Evolutionary conservation across 768 basidiomycete species (phyloP).

Genomic region (Lyophyllum semitale): DNA sequence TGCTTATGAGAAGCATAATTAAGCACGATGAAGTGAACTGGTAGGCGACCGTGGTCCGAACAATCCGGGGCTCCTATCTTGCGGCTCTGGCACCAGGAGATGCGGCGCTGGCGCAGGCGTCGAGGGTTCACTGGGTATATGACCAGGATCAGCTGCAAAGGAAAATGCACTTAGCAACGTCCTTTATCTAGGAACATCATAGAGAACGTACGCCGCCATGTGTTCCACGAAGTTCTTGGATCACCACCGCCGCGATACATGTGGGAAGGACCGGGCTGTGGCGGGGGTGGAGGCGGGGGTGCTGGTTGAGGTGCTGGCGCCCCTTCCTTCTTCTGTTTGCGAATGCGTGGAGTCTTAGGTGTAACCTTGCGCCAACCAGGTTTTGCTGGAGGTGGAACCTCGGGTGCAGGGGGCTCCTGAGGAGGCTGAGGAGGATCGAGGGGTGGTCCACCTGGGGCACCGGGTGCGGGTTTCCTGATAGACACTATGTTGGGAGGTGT

Average conservation of each 20-base stretch:
- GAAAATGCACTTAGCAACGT: background rate
- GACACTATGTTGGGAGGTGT: background rate
- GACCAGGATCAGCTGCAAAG: conserved; percentile 55
- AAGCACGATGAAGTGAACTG: conserved; percentile 22
- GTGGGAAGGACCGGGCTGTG: conserved; percentile 17
- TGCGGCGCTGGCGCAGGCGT: conserved; percentile 48
- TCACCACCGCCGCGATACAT: conserved; percentile 25
- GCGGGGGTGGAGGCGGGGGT: conserved; percentile 7
- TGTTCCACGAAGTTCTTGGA: conserved; percentile 59
- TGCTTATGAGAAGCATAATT: background rate
- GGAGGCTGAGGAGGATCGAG: conserved; percentile 31
- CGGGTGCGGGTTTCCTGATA: conserved; percentile 46
- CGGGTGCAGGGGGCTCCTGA: conserved; percentile 36
- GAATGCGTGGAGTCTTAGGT: conserved; percentile 37
- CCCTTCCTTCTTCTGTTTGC: conserved; percentile 46
- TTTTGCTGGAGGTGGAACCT: conserved; percentile 41
- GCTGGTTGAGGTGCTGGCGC: conserved; percentile 20
- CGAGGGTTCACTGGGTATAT: conserved; percentile 62
- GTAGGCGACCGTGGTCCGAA: conserved; percentile 79
- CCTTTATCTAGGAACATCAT: background rate
- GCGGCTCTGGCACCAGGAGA: conserved; percentile 57
- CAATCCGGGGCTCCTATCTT: conserved; percentile 56
- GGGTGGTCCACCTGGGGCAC: conserved; percentile 44
- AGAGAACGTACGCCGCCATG: conserved; percentile 63
- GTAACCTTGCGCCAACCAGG: conserved; percentile 67